phyloP scores from a whole-genome alignment of 805 yeast genomes.

The Barnettozyma sucrosica region DNA sequence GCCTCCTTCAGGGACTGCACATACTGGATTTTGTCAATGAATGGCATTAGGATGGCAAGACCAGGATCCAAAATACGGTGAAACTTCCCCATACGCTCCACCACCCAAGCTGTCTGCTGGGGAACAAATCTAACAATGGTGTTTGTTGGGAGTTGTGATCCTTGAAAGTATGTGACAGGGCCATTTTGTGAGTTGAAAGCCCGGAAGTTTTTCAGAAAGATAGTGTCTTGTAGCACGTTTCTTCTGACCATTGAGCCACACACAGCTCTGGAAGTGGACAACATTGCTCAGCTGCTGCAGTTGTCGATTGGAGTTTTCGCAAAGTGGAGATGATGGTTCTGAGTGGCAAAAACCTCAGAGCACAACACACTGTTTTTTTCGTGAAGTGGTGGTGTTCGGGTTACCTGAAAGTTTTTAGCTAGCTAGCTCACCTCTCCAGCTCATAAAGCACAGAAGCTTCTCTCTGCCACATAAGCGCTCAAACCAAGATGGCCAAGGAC shows the following conservation, averaged over 20 bases:
- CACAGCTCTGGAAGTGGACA: background rate
- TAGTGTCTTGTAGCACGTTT: background rate
- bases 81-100: conserved; percentile 87
- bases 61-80: conserved; percentile 68
- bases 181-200: conserved; percentile 1
- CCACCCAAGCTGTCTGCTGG: conserved; percentile 87
- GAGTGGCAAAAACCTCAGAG: conserved; percentile 2
- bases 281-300: background rate
- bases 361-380: background rate
- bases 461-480: background rate
- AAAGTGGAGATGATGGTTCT: background rate
- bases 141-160: conserved; percentile 63
- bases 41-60: conserved; percentile 63
- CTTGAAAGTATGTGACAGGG: conserved; percentile 53
- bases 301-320: background rate
- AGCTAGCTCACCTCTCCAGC: too few relatives aligned
- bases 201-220: background rate
- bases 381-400: background rate
- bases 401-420: background rate
- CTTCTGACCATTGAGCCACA: background rate
- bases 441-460: background rate
- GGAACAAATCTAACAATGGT: conserved; percentile 77
- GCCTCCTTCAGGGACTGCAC: conserved; percentile 79
- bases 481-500: conserved; percentile 52
- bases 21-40: conserved; percentile 70